A percentile compares a stretch with the other conserved stretches of the same genome.
Evolutionary conservation across 768 basidiomycete genomes (phyloP).

Genomic region (Lactarius akahatsu): DNA sequence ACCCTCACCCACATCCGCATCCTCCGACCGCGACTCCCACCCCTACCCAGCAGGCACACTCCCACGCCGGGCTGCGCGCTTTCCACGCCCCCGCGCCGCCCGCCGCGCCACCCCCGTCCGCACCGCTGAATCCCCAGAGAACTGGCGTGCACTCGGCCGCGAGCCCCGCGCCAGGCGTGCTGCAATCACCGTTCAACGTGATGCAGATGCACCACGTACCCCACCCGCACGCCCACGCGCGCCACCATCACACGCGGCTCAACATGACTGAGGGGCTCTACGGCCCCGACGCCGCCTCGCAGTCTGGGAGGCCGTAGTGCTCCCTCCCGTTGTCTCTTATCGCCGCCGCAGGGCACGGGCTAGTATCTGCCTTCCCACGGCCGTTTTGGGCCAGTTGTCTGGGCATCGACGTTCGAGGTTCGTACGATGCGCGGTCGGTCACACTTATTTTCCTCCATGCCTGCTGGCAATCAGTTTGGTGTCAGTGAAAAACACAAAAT

Average conservation of each 20-base stretch:
- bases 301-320: slow-evolving; percentile 12
- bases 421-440: neutral
- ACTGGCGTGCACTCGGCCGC: slow-evolving; percentile 12
- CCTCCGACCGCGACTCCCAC: slow-evolving; percentile 11
- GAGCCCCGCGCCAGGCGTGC: slow-evolving; percentile 35
- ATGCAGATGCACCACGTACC: slow-evolving; percentile 78
- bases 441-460: neutral
- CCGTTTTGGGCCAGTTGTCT: neutral
- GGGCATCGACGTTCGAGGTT: neutral
- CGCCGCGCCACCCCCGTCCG: slow-evolving; percentile 12
- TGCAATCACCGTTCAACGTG: slow-evolving; percentile 58
- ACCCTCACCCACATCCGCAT: slow-evolving; percentile 21
- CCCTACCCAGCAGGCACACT: slow-evolving; percentile 15
- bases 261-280: slow-evolving; percentile 38
- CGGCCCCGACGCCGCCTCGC: slow-evolving; percentile 11
- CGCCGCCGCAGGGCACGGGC: neutral
- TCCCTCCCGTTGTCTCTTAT: neutral
- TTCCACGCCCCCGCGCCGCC: slow-evolving; percentile 15
- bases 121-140: slow-evolving; percentile 12
- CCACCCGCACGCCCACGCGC: slow-evolving; percentile 74
- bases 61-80: slow-evolving; percentile 20
- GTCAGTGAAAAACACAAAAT: neutral
- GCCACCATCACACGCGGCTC: slow-evolving; percentile 62
- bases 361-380: neutral
- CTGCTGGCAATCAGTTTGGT: neutral